Evolutionary conservation across 768 basidiomycete genomes (phyloP).

Genomic region (Lactarius deliciosus): DNA sequence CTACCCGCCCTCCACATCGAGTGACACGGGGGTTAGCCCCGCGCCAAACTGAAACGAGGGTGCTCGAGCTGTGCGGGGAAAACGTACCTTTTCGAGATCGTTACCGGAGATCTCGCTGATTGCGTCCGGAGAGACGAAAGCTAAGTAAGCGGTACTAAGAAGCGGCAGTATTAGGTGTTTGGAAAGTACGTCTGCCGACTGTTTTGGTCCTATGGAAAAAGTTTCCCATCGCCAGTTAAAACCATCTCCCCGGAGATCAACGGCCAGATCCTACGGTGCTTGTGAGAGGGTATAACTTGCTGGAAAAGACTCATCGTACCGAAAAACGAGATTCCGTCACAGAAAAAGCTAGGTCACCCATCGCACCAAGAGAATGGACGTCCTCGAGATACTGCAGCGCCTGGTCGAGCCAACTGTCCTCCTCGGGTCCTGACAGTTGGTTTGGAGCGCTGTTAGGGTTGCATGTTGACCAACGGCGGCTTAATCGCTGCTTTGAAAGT

Average conservation of each 20-base stretch:
- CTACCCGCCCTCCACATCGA: constrained; percentile 8
- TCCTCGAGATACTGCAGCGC: constrained; percentile 55
- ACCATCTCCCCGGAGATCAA: constrained; percentile 54
- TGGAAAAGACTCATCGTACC: constrained; percentile 39
- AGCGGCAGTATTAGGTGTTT: constrained; percentile 76
- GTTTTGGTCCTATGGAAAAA: constrained; percentile 58
- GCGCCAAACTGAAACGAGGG: constrained; percentile 25
- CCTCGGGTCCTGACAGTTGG: constrained; percentile 41
- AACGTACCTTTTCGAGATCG: constrained; percentile 65
- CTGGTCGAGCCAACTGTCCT: constrained; percentile 61
- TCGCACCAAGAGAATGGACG: constrained; percentile 61
- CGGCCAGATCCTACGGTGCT: constrained; percentile 57
- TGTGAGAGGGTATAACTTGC: constrained; percentile 26
- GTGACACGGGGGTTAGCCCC: constrained; percentile 23
- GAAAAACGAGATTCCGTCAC: constrained; percentile 58
- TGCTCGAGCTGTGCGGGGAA: constrained; percentile 13
- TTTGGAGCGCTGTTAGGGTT: constrained; percentile 42
- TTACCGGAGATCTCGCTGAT: constrained; percentile 53
- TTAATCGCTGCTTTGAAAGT: constrained; percentile 40
- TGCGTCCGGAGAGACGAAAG: constrained; percentile 60
- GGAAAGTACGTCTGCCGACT: constrained; percentile 71
- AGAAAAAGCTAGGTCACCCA: constrained; percentile 58
- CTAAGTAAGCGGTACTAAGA: constrained; percentile 66
- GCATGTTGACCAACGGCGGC: constrained; percentile 67
- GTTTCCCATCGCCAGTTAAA: constrained; percentile 85